Evolutionary conservation across 2,329 filamentous ascomycete genomes (phyloP), one percentile per base, ranked within the genome.

Genomic region (Fusarium haematococcum): DNA sequence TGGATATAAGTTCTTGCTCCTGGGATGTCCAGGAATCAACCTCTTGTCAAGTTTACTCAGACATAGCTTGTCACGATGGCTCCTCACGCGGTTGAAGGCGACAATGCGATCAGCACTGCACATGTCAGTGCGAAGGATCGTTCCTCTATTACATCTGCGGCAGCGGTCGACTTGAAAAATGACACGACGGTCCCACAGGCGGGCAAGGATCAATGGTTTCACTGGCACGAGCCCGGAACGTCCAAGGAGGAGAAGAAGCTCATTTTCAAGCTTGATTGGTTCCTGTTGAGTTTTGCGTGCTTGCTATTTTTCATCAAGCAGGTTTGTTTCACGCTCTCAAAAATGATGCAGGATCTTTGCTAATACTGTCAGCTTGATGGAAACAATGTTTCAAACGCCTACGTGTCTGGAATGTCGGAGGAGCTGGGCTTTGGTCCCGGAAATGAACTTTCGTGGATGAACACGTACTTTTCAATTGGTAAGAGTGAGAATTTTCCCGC

Each of bases 211-310:
- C 41, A 33, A 16, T 84, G 82, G 81, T 82, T 84, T 61, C 81
- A 83, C 58, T 86, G 85, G 85, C 83, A 86, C 68, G 83, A 85
- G 56, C 82, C 83, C 1, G 81, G 81, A 33, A 85, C 83, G 0
- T 81, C 79, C 11, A 78, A 77, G 3, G 80, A 82, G 68, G 85
- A 89, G 75, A 85, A 85, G 65, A 81, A 79, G 45, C 83, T 89
- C 11, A 81, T 88, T 20, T 80, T 84, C 63, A 88, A 89, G 76
- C 83, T 88, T 30, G 87, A 88, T 73, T 85, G 84, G 76, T 88
- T 87, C 67, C 81, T 88, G 8, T 39, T 84, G 45, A 75, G 71
- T 37, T 75, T 65, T 23, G 56, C 63, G 13, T 88, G 86, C 57
- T 73, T 88, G 4, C 84, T 82, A 27, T 87, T 84, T 66, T 88